Evolutionary conservation across 1,139 yeast species (phyloP).

Genomic region (Suhomyces bolitotheri): DNA sequence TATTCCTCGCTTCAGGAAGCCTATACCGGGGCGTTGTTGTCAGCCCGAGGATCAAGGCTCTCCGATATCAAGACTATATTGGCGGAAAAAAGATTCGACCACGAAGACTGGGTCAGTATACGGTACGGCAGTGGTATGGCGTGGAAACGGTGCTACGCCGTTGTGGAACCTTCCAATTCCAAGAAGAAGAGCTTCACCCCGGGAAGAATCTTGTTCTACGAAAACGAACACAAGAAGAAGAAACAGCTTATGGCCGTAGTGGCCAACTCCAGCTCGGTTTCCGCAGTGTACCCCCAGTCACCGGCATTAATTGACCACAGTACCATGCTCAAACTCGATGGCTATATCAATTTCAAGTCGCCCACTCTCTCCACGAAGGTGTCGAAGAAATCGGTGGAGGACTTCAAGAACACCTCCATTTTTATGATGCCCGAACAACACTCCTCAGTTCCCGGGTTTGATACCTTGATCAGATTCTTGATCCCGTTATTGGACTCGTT

Average conservation of each 20-base stretch:
- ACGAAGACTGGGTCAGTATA: conserved; percentile 94
- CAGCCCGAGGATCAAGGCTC: conserved; percentile 82
- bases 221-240: conserved; percentile 61
- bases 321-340: conserved; percentile 87
- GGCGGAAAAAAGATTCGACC: conserved; percentile 80
- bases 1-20: conserved; percentile 85
- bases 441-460: conserved; percentile 91
- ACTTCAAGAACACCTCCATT: conserved; percentile 74
- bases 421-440: conserved; percentile 95
- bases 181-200: conserved; percentile 47
- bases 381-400: conserved; percentile 46
- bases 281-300: conserved; percentile 91
- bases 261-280: conserved; percentile 67
- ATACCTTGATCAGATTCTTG: conserved; percentile 84
- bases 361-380: conserved; percentile 38
- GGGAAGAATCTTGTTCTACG: conserved; percentile 63
- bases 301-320: conserved; percentile 78
- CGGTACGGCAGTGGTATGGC: conserved; percentile 98
- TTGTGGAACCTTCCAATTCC: conserved; percentile 68
- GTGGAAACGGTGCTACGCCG: conserved; percentile 93
- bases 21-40: conserved; percentile 88
- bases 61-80: conserved; percentile 84
- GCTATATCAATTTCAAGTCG: conserved; percentile 64
- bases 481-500: conserved; percentile 86
- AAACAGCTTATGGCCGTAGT: conserved; percentile 81